Percentiles rank a stretch among this genome's conserved stretches.
phyloP scores from a whole-genome alignment of 176 grass and related monocot genomes.

The Avena sativa region DNA sequence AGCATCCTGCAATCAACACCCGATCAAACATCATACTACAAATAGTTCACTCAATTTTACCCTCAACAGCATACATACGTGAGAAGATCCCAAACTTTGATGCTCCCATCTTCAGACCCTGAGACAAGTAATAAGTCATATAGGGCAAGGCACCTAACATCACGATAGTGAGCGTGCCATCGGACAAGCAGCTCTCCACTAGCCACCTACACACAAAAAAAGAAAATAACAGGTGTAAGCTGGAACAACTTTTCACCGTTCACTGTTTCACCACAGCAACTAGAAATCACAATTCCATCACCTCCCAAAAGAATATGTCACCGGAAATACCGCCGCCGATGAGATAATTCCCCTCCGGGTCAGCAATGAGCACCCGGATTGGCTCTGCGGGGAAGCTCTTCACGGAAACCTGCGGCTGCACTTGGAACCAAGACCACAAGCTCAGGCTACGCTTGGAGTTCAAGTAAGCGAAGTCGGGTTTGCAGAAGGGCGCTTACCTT shows the following conservation, averaged over 20 bases:
- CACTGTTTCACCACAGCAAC: background rate
- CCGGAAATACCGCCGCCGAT: conserved; percentile 79
- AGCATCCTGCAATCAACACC: conserved; percentile 64
- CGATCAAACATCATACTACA: conserved; percentile 29
- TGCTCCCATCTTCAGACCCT: conserved; percentile 66
- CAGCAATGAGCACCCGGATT: conserved; percentile 70
- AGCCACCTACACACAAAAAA: conserved; percentile 56
- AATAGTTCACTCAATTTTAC: conserved; percentile 23
- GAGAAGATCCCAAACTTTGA: conserved; percentile 92
- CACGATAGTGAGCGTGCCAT: conserved; percentile 83
- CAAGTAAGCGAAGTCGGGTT: background rate
- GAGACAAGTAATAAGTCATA: conserved; percentile 82
- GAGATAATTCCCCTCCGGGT: conserved; percentile 81
- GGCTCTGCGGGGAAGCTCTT: conserved; percentile 89
- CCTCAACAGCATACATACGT: conserved; percentile 57
- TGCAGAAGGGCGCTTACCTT: conserved; percentile 46
- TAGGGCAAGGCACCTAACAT: conserved; percentile 78
- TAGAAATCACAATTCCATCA: conserved; percentile 39
- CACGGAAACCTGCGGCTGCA: conserved; percentile 77
- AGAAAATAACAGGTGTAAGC: background rate
- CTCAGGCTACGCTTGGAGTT: background rate
- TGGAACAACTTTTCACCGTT: background rate
- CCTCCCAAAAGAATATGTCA: conserved; percentile 84
- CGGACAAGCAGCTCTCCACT: conserved; percentile 81
- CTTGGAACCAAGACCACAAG: conserved; percentile 8